These are phyloP conservation scores for Gynandropsis gynandra DNA, from an alignment of 345 rosid species.

Conservation along the genomic window DNA sequence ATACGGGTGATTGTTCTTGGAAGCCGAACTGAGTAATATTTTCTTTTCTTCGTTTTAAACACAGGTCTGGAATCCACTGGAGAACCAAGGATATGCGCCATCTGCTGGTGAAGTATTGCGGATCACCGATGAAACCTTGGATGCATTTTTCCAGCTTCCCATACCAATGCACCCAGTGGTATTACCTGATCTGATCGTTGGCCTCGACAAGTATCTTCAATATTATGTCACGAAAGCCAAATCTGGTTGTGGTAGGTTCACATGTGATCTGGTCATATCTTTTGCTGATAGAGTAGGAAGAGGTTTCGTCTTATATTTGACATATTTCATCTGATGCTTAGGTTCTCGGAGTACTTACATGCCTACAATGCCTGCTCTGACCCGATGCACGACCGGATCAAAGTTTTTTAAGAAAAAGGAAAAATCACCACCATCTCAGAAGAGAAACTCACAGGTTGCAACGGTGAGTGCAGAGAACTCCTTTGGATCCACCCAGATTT, in stretches of 20 bases:
- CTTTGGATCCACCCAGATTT: constrained; percentile 65
- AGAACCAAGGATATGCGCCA: constrained; percentile 60
- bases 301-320: constrained; percentile 15
- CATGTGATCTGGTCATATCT: constrained; percentile 3
- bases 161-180: constrained; percentile 90
- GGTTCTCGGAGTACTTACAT: constrained; percentile 70
- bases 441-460: constrained; percentile 71
- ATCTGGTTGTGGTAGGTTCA: constrained; percentile 82
- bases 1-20: constrained; percentile 6
- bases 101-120: constrained; percentile 79
- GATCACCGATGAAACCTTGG: constrained; percentile 75
- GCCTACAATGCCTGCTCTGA: constrained; percentile 92
- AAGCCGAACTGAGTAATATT: constrained; percentile 14
- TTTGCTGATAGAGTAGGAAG: neutral
- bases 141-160: constrained; percentile 87
- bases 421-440: constrained; percentile 53
- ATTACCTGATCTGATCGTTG: constrained; percentile 77
- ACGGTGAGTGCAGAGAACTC: constrained; percentile 54
- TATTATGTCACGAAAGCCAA: constrained; percentile 75
- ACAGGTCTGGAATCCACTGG: constrained; percentile 66
- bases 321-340: constrained; percentile 29
- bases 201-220: constrained; percentile 85
- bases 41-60: constrained; percentile 11
- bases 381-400: constrained; percentile 69
- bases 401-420: constrained; percentile 97